phyloP scores from a whole-genome alignment of 2,329 filamentous ascomycete genomes.

The Dendrostoma leiphaemia region DNA sequence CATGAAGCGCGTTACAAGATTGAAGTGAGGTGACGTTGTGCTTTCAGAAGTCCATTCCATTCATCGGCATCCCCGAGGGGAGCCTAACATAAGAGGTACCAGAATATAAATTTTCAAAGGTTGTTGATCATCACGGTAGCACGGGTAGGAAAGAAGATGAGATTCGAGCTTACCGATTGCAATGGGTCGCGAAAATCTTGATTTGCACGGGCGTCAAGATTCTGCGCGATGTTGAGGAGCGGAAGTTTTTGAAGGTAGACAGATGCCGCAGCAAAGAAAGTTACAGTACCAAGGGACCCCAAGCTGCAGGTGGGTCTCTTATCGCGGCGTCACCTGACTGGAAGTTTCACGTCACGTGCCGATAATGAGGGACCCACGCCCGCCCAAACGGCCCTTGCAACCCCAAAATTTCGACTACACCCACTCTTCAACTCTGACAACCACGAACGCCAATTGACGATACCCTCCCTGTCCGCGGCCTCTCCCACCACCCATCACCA shows the following conservation, averaged over 20 bases:
- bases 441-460: slow-evolving; percentile 22
- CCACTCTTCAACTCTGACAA: slow-evolving; percentile 22
- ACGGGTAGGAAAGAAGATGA: slow-evolving; percentile 19
- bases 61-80: slow-evolving; percentile 63
- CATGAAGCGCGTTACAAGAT: not conserved
- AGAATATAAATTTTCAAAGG: slow-evolving; percentile 68
- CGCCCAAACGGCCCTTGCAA: too few relatives aligned
- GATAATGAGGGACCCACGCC: not conserved
- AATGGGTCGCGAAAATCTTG: not conserved
- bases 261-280: too few relatives aligned
- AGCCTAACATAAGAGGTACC: slow-evolving; percentile 97
- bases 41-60: slow-evolving; percentile 82
- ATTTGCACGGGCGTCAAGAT: too few relatives aligned
- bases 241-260: too few relatives aligned
- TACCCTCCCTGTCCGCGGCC: slow-evolving; percentile 26
- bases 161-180: slow-evolving; percentile 32
- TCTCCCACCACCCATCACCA: slow-evolving; percentile 21
- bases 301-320: too few relatives aligned
- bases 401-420: slow-evolving; percentile 12
- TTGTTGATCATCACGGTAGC: slow-evolving; percentile 69
- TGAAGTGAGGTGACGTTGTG: slow-evolving; percentile 20
- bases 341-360: not conserved
- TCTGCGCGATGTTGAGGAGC: not conserved
- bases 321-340: not conserved
- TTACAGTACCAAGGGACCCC: too few relatives aligned